Evolutionary conservation across 164 flowering plant species (phyloP).

Genomic region (Tetrastigma voinierianum): DNA sequence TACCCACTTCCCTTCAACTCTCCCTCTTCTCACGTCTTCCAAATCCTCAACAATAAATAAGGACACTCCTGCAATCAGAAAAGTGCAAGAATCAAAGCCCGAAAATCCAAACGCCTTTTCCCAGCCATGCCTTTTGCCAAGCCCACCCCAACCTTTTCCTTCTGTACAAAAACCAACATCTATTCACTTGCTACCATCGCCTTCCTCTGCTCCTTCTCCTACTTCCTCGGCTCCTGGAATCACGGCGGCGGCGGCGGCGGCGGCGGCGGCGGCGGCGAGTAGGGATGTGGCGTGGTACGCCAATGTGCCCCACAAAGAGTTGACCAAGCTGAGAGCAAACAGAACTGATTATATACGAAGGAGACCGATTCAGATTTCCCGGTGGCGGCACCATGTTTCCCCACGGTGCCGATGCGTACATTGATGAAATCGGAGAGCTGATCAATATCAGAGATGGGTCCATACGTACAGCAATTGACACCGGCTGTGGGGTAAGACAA

Average conservation of each 20-base stretch:
- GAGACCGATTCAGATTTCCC: constrained; percentile 38
- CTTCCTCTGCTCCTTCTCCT: constrained; percentile 37
- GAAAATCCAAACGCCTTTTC: too few species aligned
- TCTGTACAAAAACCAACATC: not conserved
- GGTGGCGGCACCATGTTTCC: constrained; percentile 45
- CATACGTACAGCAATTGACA: constrained; percentile 33
- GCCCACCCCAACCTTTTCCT: too few species aligned
- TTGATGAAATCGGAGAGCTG: constrained; percentile 33
- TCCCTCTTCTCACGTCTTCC: too few species aligned
- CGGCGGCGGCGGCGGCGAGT: constrained; percentile 22
- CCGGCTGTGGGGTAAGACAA: constrained; percentile 36
- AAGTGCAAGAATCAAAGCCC: too few species aligned
- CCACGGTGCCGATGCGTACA: constrained; percentile 36
- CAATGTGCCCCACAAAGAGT: constrained; percentile 51
- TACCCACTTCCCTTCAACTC: too few species aligned
- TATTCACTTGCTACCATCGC: constrained; percentile 6
- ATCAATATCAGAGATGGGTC: constrained; percentile 30
- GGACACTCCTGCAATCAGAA: too few species aligned
- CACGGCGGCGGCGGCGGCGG: not conserved
- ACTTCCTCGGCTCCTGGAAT: constrained; percentile 41
- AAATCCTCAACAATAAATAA: too few species aligned
- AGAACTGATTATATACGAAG: constrained; percentile 45
- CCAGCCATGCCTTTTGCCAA: too few species aligned
- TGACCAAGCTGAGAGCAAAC: constrained; percentile 58
- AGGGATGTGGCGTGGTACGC: constrained; percentile 53